Conservation (phyloP, 495 filamentous ascomycete species). For the Penicillium macrosclerotiorum region DNA sequence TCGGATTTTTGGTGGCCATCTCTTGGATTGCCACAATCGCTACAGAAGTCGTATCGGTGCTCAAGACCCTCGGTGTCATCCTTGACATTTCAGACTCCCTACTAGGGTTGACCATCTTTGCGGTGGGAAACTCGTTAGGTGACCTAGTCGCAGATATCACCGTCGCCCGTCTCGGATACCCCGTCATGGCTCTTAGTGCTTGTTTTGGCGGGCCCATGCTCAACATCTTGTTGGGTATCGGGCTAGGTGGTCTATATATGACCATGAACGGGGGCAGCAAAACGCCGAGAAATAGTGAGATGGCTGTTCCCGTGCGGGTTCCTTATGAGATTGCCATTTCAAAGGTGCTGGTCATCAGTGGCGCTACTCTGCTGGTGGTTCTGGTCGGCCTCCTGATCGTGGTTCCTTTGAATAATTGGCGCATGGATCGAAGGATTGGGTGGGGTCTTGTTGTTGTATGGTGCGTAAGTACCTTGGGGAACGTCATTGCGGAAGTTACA, state of each 20-base stretch:
- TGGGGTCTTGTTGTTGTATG: slow-evolving; percentile 81
- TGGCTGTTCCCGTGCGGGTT: slow-evolving; percentile 11
- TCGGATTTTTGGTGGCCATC: slow-evolving; percentile 89
- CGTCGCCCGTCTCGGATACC: slow-evolving; percentile 87
- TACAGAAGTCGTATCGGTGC: slow-evolving; percentile 90
- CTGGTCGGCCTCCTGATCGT: slow-evolving; percentile 73
- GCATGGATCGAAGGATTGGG: slow-evolving; percentile 81
- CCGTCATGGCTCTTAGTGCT: slow-evolving; percentile 91
- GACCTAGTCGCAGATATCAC: slow-evolving; percentile 95
- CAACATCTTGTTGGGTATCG: slow-evolving; percentile 94
- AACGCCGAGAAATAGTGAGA: slow-evolving; percentile 17
- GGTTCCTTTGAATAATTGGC: slow-evolving; percentile 86
- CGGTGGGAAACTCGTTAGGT: slow-evolving; percentile 91
- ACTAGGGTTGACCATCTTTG: slow-evolving; percentile 92
- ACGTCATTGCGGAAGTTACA: slow-evolving; percentile 74
- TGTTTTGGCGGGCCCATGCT: slow-evolving; percentile 98
- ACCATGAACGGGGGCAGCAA: slow-evolving; percentile 46
- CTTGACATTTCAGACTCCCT: slow-evolving; percentile 93
- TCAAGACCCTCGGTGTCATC: slow-evolving; percentile 93
- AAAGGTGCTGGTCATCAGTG: slow-evolving; percentile 78
- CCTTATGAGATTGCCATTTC: slow-evolving; percentile 78
- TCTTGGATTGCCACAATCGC: slow-evolving; percentile 97
- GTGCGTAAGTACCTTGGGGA: slow-evolving; percentile 77
- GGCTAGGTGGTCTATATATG: slow-evolving; percentile 84
- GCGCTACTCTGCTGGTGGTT: slow-evolving; percentile 75